Evolutionary conservation across 2,329 filamentous ascomycete species (phyloP), one percentile per base, ranked within the genome.

Genomic region (Colletotrichum karsti): DNA sequence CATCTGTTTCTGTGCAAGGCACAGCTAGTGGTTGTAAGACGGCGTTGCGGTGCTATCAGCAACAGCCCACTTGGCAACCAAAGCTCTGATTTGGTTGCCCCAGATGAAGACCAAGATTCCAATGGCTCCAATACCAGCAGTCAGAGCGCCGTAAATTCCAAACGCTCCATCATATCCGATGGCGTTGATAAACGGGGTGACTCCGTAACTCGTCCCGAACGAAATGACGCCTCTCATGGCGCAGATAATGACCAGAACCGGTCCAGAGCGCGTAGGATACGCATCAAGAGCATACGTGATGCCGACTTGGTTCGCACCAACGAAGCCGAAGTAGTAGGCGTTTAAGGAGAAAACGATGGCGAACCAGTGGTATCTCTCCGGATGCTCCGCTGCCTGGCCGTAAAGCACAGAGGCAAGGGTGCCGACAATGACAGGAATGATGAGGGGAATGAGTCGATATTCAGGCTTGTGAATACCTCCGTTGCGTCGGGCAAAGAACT

Each of bases 221-320:
- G 78, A 81, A 8, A 85, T 80, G 44, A 85, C 79, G 0, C 82
- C 82, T 2, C 82, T 75, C 69, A 83, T 77, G 5, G 83, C 81
- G 55, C 81, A 84, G 30, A 85, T 81, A 37, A 85, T 78, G 4
- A 85, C 78, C 20, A 85, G 71, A 2, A 83, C 66, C 0, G 82
- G 79, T 0, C 80, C 80, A 4, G 81, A 78, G 3, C 80, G 75
- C 3, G 77, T 76, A 1, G 82, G 82, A 61, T 84, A 85, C 2
- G 78, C 77, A 61, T 85, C 83, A 3, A 85, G 77, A 5, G 82
- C 71, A 65, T 82, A 83, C 0, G 81, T 83, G 55, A 83, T 82
- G 0, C 76, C 81, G 4, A 80, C 79, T 59, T 84, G 83, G 67
- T 84, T 84, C 8, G 78, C 78, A 1, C 81, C 79, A 18, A 82